Base-by-base conservation (phyloP, 2,329 filamentous ascomycete genomes). In the Penicillium corylophilum region DNA sequence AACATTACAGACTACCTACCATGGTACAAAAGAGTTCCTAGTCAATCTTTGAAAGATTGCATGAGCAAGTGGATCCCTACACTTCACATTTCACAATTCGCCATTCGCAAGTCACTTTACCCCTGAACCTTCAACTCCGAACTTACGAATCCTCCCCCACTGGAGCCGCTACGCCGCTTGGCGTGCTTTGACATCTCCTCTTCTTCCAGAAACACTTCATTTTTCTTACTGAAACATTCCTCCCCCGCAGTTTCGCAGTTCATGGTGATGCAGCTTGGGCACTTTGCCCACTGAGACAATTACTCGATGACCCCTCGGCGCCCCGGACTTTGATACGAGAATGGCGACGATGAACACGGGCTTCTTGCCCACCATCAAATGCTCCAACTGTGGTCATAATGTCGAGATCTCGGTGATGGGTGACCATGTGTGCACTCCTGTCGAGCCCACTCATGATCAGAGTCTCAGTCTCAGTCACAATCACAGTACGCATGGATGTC, bases 371-470 rank as follows among this genome's bases (percentile, higher is more conserved):
- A 85, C 85, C 22, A 89, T 95, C 74, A 95, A 93, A 79, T 95
- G 90, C 74, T 95, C 90, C 47, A 85, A 81, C 75, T 95, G 90
- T 69, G 83, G 84, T 36, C 72, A 77, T 36, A 83, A 92, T 64
- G 89, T 96, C 53, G 87, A 92, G 67, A 94, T 96, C 61, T 87
- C 88, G 36, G 78, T 86, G 70, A 88, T 96, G 86, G 90, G 89
- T 55, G 90, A 95, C 56, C 91, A 96, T 76, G 70, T 89, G 55
- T 96, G 91, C 71, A 71, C 71, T 41, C 74, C 71, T 52, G 54
- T 71, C 55, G 60, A 67, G 26, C 3, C 3, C 26, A 28, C 12
- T 28, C 26, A 7, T 9, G 3, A 10, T 28, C 26, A 7, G 5
- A 28, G 9, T 50, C 66, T 74, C 54, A 66, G 77, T 72, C n/a